phyloP scores from a whole-genome alignment of 208 protist genomes.

The Leishmania gerbilli region DNA sequence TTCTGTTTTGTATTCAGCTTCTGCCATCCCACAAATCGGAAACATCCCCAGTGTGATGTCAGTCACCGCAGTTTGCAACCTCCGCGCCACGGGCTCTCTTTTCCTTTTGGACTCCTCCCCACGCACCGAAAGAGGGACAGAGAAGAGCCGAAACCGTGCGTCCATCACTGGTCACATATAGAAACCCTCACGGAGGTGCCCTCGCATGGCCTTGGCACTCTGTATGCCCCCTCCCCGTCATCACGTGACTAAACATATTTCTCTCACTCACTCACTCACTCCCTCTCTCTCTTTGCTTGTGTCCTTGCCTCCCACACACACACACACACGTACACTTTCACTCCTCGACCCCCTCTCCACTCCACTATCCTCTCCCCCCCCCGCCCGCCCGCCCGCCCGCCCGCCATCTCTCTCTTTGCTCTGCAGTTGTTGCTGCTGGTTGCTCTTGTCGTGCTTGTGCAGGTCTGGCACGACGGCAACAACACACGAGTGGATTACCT shows the following conservation, averaged over 20 bases:
- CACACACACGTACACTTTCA: neutral
- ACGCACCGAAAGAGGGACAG: neutral
- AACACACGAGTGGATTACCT: neutral
- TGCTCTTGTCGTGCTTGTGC: neutral
- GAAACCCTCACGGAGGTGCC: neutral
- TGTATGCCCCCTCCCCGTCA: neutral
- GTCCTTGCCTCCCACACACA: neutral
- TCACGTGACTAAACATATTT: neutral
- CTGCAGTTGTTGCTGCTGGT: neutral
- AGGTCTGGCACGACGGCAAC: neutral
- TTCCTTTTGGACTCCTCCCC: neutral
- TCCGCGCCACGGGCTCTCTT: neutral
- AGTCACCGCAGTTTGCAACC: neutral
- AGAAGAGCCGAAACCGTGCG: neutral
- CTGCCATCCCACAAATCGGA: neutral
- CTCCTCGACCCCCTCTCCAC: neutral
- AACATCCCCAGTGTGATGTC: neutral
- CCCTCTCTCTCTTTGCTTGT: neutral
- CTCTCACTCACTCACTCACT: neutral
- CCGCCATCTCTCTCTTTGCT: neutral
- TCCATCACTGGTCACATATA: neutral
- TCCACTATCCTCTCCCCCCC: neutral
- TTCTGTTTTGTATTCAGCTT: constrained; percentile 12
- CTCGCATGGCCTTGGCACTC: neutral
- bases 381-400: neutral